Evolutionary conservation across 441 rosid species (phyloP).

Genomic region (Mallotus repandus): DNA sequence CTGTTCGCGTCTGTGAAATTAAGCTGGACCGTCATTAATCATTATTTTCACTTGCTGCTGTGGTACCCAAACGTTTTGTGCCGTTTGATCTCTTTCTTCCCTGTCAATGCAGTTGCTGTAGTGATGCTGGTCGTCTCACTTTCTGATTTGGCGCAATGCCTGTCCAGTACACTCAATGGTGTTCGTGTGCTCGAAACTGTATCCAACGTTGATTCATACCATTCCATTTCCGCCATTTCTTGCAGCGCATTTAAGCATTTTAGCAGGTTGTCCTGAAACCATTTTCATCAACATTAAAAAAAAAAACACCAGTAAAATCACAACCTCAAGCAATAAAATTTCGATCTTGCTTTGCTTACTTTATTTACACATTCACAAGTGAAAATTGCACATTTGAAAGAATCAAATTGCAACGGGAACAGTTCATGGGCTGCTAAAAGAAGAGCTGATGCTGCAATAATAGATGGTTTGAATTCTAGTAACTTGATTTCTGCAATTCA

Average conservation of each 20-base stretch:
- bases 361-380: conserved; percentile 31
- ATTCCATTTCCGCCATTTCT: conserved; percentile 42
- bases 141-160: conserved; percentile 34
- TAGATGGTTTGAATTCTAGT: conserved; percentile 57
- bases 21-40: neutral
- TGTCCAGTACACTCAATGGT: conserved; percentile 44
- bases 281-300: neutral
- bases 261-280: conserved; percentile 37
- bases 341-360: conserved; percentile 27
- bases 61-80: conserved; percentile 1
- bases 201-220: conserved; percentile 33
- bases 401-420: conserved; percentile 44
- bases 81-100: conserved; percentile 11
- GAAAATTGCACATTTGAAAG: conserved; percentile 34
- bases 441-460: conserved; percentile 56
- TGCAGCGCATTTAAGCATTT: conserved; percentile 36
- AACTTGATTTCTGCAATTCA: conserved; percentile 39
- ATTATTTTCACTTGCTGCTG: neutral
- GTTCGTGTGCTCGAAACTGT: conserved; percentile 42
- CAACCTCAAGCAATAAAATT: neutral
- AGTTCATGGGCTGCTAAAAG: conserved; percentile 50
- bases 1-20: neutral
- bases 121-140: conserved; percentile 23
- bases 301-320: neutral
- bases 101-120: conserved; percentile 7